A percentile compares a stretch with the other conserved stretches of the same genome.
phyloP scores from a whole-genome alignment of 2,329 filamentous ascomycete genomes.

The Cytospora mali region DNA sequence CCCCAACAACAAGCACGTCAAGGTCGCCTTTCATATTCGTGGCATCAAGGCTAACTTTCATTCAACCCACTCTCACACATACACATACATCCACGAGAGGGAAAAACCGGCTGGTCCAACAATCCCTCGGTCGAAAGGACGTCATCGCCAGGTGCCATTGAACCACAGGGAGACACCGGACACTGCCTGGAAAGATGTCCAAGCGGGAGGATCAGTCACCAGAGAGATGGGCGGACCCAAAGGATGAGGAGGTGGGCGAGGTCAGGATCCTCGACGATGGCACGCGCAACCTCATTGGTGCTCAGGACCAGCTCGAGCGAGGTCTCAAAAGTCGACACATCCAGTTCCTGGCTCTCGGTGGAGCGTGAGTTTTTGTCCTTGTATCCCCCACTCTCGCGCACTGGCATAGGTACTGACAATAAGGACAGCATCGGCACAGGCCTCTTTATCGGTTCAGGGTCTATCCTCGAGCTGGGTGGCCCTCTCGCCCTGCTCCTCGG shows the following conservation, averaged over 20 bases:
- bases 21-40: neutral
- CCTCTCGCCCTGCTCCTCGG: conserved; percentile 69
- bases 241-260: conserved; percentile 25
- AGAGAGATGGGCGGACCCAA: conserved; percentile 10
- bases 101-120: neutral
- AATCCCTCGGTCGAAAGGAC: neutral
- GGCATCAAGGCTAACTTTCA: neutral
- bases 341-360: conserved; percentile 28
- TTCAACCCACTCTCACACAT: neutral
- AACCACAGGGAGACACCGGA: neutral
- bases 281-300: conserved; percentile 23
- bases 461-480: conserved; percentile 63
- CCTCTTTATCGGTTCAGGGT: conserved; percentile 70
- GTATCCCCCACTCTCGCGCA: neutral
- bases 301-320: conserved; percentile 28
- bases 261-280: conserved; percentile 16
- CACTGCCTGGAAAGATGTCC: conserved; percentile 17
- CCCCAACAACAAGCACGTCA: neutral
- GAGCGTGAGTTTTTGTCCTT: conserved; percentile 20
- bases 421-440: conserved; percentile 70
- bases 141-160: neutral
- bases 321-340: conserved; percentile 29
- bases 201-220: conserved; percentile 13
- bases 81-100: neutral
- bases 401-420: conserved; percentile 1